phyloP scores from a whole-genome alignment of 768 basidiomycete genomes.

The Paxillus ammoniavirescens region DNA sequence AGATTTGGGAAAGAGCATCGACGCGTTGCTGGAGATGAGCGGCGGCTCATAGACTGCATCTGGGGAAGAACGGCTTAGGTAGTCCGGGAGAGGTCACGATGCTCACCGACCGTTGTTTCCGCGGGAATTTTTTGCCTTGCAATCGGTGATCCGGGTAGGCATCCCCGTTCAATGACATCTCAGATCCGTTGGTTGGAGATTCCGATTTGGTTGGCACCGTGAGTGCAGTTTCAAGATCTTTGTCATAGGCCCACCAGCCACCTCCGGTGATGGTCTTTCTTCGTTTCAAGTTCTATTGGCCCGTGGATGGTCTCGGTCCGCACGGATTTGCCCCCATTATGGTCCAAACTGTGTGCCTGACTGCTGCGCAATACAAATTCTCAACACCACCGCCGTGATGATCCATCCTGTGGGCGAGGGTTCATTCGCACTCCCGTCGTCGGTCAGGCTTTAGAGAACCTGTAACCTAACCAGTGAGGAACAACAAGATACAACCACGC shows the following conservation, averaged over 20 bases:
- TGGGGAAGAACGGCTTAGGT: too few relatives aligned
- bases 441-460: background rate
- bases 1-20: conserved; percentile 88
- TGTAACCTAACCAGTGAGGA: background rate
- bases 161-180: background rate
- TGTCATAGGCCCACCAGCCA: background rate
- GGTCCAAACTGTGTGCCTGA: background rate
- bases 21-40: conserved; percentile 75
- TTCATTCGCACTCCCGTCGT: background rate
- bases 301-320: background rate
- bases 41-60: conserved; percentile 21
- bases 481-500: background rate
- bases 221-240: background rate
- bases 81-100: background rate
- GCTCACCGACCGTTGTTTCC: background rate
- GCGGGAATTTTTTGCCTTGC: background rate
- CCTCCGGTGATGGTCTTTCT: background rate
- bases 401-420: background rate
- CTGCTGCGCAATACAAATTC: background rate
- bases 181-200: background rate
- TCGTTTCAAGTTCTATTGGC: background rate
- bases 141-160: background rate
- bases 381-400: background rate
- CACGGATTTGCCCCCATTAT: background rate
- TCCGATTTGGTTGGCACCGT: background rate